phyloP scores from a whole-genome alignment of 768 basidiomycete genomes.

The Sarcomyxa edulis region DNA sequence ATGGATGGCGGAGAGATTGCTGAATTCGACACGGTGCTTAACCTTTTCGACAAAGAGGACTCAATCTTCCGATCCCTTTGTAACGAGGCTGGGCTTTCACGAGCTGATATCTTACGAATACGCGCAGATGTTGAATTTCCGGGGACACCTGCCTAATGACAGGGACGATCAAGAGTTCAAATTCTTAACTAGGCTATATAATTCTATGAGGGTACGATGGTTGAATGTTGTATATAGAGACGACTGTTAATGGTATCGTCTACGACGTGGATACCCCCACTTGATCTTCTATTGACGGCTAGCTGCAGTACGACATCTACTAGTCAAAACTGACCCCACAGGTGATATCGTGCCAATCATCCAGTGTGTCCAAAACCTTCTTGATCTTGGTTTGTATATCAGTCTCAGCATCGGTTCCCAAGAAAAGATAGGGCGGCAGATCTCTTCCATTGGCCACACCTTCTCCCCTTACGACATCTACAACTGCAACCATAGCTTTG shows the following conservation, averaged over 20 bases:
- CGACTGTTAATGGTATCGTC: no score
- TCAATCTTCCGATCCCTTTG: conserved; percentile 70
- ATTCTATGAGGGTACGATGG: no score
- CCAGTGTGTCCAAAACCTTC: conserved; percentile 14
- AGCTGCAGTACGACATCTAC: no score
- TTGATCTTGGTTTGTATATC: conserved; percentile 18
- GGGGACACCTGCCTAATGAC: no score
- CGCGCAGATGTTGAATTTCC: not conserved
- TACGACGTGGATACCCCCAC: no score
- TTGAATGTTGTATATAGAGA: no score
- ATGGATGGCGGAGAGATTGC: conserved; percentile 65
- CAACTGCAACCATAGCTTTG: conserved; percentile 23
- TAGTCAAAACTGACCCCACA: conserved; percentile 2
- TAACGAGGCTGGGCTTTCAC: conserved; percentile 51
- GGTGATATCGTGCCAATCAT: conserved; percentile 23
- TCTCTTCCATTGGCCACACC: conserved; percentile 16
- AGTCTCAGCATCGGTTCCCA: conserved; percentile 21
- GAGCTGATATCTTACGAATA: conserved; percentile 52
- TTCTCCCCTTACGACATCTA: conserved; percentile 29
- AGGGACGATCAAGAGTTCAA: no score
- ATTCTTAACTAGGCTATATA: no score
- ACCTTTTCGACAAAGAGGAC: conserved; percentile 50
- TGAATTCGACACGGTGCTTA: conserved; percentile 70
- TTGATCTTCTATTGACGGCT: no score
- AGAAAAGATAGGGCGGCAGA: conserved; percentile 16